Percentiles rank a stretch among this genome's conserved stretches.
Evolutionary conservation across 768 basidiomycete species (phyloP).

Genomic region (Brasilioporus rufonigricans): DNA sequence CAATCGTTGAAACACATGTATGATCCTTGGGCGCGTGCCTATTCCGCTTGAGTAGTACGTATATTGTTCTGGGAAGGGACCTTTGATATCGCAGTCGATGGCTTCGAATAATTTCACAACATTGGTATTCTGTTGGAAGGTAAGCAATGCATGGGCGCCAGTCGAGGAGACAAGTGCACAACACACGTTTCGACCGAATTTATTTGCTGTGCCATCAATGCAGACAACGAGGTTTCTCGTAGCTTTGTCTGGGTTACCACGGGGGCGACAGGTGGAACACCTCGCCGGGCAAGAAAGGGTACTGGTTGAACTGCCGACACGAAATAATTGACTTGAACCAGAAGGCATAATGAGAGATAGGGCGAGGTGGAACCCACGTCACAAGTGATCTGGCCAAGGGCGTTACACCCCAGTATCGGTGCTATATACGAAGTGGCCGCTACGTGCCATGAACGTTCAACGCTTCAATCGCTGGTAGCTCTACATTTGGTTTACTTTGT

Average conservation of each 20-base stretch:
- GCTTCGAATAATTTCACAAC: slow-evolving; percentile 9
- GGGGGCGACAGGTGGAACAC: neutral
- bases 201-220: slow-evolving; percentile 8
- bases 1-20: neutral
- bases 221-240: slow-evolving; percentile 6
- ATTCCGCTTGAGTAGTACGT: slow-evolving; percentile 8
- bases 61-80: slow-evolving; percentile 2
- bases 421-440: neutral
- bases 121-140: slow-evolving; percentile 3
- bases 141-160: neutral
- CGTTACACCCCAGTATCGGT: neutral
- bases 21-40: slow-evolving; percentile 5
- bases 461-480: neutral
- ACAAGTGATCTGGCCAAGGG: neutral
- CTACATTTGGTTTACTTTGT: neutral
- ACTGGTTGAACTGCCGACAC: neutral
- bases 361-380: neutral
- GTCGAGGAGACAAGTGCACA: neutral
- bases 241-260: neutral
- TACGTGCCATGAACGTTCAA: neutral
- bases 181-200: slow-evolving; percentile 6
- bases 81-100: slow-evolving; percentile 1
- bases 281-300: neutral
- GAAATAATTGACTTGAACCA: neutral
- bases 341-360: neutral